phyloP scores from a whole-genome alignment of 345 rosid genomes.

The Eucalyptus erythrocorys region DNA sequence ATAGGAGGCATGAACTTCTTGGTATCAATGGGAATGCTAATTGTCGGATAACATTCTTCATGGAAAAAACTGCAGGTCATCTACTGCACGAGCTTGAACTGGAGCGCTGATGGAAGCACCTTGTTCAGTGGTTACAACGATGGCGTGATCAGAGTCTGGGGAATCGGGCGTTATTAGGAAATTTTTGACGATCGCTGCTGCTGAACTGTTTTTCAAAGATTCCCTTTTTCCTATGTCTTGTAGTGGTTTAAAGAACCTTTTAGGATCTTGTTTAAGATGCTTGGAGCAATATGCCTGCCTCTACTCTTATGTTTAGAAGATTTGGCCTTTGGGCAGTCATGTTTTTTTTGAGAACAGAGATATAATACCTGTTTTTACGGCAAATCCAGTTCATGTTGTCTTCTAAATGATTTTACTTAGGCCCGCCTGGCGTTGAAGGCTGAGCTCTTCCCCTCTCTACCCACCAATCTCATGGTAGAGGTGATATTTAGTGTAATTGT shows the following conservation, averaged over 20 bases:
- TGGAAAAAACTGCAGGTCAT: conserved; percentile 40
- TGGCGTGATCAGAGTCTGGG: conserved; percentile 97
- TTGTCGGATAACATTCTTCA: too few relatives aligned
- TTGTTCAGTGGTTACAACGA: conserved; percentile 93
- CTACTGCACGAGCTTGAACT: conserved; percentile 85
- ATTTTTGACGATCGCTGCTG: neutral
- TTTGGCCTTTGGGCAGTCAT: neutral
- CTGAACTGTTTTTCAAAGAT: neutral
- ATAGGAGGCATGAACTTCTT: neutral
- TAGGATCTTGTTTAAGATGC: neutral
- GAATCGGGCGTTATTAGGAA: conserved; percentile 50
- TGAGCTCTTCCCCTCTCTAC: neutral
- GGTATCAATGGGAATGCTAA: neutral
- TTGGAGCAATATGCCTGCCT: neutral
- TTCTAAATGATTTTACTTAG: neutral
- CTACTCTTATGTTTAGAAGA: neutral
- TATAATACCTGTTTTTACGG: neutral
- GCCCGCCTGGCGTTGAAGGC: neutral
- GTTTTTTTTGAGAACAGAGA: neutral
- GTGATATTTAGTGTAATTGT: neutral
- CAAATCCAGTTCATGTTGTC: neutral
- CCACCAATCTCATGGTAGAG: neutral
- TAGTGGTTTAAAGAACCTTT: neutral
- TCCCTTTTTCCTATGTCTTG: neutral
- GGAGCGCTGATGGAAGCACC: conserved; percentile 94